Evolutionary conservation across 208 protist genomes (phyloP).

Genomic region (Trypanosoma avium): DNA sequence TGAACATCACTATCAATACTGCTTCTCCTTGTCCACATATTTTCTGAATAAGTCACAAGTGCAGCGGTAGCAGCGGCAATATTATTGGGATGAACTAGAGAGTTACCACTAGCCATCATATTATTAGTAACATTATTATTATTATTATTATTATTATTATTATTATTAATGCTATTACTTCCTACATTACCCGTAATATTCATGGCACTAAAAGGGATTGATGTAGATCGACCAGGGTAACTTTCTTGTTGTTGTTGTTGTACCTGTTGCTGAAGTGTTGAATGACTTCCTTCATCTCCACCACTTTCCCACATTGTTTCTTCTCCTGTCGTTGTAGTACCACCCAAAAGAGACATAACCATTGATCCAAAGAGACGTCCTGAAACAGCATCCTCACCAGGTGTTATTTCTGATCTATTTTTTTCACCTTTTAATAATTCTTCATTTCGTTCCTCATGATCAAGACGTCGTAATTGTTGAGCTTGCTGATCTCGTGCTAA

Average conservation of each 20-base stretch:
- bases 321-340: background rate
- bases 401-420: slow-evolving; percentile 20
- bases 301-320: background rate
- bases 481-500: slow-evolving; percentile 66
- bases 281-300: background rate
- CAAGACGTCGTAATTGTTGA: slow-evolving; percentile 51
- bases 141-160: background rate
- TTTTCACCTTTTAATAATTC: slow-evolving; percentile 21
- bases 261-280: background rate
- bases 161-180: background rate
- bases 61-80: slow-evolving; percentile 7
- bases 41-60: slow-evolving; percentile 30
- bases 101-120: too few relatives aligned
- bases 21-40: slow-evolving; percentile 24
- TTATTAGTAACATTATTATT: background rate
- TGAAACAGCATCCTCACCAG: slow-evolving; percentile 1
- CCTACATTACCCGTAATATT: background rate
- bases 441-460: slow-evolving; percentile 33
- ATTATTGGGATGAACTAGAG: too few relatives aligned
- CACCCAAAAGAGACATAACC: background rate
- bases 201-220: slow-evolving; percentile 2
- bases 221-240: background rate
- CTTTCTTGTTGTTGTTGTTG: background rate
- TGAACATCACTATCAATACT: background rate
- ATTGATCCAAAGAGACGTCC: background rate